Base-by-base conservation (phyloP, 345 rosid genomes). In the Gossypium ekmanianum region DNA sequence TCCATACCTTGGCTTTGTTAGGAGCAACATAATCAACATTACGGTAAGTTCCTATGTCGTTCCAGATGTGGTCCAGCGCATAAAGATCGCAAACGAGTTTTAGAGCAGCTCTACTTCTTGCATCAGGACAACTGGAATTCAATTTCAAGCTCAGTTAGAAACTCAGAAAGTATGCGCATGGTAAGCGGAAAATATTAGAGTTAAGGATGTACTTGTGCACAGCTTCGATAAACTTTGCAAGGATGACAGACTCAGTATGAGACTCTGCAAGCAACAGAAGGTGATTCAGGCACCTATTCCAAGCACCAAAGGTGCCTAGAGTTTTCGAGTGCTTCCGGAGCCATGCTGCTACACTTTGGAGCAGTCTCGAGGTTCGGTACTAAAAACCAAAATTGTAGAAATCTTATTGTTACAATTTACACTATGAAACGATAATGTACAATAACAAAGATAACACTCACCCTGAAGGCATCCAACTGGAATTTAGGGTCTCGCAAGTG, bases 241-340 rank as follows among this genome's bases (percentile, higher is more conserved):
- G 97, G 77, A 95, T 85, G 71, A 93, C 97, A 11, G 99, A 84
- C 83, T 95, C 99, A 11, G 93, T 88, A 76, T 95, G 99, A 65
- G 99, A 91, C 78, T 95, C 99, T 81, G 98, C 97, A 11, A 95
- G 98, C 9, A 90, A 90, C 65, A 95, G 88, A 67, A 95, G 97
- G 88, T 95, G 98, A 86, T 95, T 95, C 83, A 95, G 88, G 89
- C 98, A 95, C 80, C 99, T 82, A 78, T 95, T 95, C 99, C 99
- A 93, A 34, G 99, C 98, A 73, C 98, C 98, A 74, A 95, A 95
- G 58, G 80, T 68, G 20, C 99, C 99, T 7, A 93, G 94, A 61
- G 85, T 88, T 82, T 88, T 86, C 10, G 84, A 51, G 80, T 95
- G 99, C 85, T 93, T 95, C 34, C 80, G 87, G 56, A 95, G 90